A percentile compares a stretch with the other conserved stretches of the same genome.
Evolutionary conservation across 345 rosid genomes (phyloP).

Genomic region (Acer campestre): DNA sequence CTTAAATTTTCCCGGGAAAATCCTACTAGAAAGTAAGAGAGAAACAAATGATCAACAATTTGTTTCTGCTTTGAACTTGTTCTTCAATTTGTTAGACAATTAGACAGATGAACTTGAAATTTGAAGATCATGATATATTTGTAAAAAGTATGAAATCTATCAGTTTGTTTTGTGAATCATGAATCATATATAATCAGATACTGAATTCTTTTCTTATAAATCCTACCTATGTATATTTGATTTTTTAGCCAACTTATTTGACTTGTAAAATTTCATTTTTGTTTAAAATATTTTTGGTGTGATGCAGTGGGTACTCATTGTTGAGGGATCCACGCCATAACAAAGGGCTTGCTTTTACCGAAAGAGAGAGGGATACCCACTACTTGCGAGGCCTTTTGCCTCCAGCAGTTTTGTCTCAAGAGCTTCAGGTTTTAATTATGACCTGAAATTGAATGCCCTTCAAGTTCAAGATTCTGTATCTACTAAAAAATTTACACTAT

Average conservation of each 20-base stretch:
- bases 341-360: slow-evolving; percentile 91
- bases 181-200: not conserved
- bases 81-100: too few relatives aligned
- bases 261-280: not conserved
- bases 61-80: too few relatives aligned
- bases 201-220: not conserved
- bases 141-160: not conserved
- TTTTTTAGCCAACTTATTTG: not conserved
- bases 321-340: slow-evolving; percentile 87
- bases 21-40: too few relatives aligned
- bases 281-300: not conserved
- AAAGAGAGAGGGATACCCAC: slow-evolving; percentile 83
- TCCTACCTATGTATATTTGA: too few relatives aligned
- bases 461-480: not conserved
- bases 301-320: slow-evolving; percentile 73
- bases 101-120: not conserved
- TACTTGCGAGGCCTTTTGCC: slow-evolving; percentile 91
- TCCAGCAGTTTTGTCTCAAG: slow-evolving; percentile 62
- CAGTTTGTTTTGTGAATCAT: not conserved
- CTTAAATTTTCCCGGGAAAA: too few relatives aligned
- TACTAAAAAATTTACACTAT: not conserved
- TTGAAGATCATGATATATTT: not conserved
- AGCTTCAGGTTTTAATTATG: slow-evolving; percentile 61
- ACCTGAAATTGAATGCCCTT: not conserved
- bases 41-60: too few relatives aligned